These are phyloP conservation scores for Wickerhamia fluorescens DNA, from an alignment of 805 yeast genomes.

Conservation along the genomic window DNA sequence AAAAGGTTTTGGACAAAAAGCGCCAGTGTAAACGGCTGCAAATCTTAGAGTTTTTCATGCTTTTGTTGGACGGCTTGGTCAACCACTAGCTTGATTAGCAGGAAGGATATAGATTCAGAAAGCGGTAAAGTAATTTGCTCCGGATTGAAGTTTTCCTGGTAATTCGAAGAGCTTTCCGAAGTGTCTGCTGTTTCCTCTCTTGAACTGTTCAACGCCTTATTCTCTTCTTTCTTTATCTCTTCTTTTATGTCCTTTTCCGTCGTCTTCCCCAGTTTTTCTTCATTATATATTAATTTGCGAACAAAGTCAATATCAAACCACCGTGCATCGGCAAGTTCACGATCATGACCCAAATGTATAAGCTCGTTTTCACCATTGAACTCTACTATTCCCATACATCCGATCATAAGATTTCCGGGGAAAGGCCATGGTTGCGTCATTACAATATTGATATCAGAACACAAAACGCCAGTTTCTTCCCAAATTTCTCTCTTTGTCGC, in stretches of 20 bases:
- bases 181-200: too few species aligned
- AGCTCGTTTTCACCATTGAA: conserved; percentile 57
- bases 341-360: conserved; percentile 72
- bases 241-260: conserved; percentile 8
- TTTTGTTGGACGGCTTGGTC: too few species aligned
- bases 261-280: conserved; percentile 7
- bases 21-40: too few species aligned
- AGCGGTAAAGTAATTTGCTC: conserved; percentile 37
- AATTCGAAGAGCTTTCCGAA: too few species aligned
- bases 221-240: too few species aligned
- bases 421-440: conserved; percentile 97
- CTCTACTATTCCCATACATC: conserved; percentile 78
- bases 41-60: too few species aligned
- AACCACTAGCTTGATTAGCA: conserved; percentile 35
- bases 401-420: conserved; percentile 90
- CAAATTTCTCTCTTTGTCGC: conserved; percentile 86
- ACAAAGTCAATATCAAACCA: conserved; percentile 69
- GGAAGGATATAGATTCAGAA: conserved; percentile 37
- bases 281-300: conserved; percentile 25
- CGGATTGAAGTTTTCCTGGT: conserved; percentile 21
- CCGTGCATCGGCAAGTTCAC: conserved; percentile 76
- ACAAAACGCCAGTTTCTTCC: conserved; percentile 89
- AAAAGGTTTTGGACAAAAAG: too few species aligned
- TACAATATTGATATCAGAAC: conserved; percentile 49
- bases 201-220: too few species aligned